These are phyloP conservation scores for Cornus kousa DNA, from an alignment of 148 eudicot genomes.

Conservation along the genomic window DNA sequence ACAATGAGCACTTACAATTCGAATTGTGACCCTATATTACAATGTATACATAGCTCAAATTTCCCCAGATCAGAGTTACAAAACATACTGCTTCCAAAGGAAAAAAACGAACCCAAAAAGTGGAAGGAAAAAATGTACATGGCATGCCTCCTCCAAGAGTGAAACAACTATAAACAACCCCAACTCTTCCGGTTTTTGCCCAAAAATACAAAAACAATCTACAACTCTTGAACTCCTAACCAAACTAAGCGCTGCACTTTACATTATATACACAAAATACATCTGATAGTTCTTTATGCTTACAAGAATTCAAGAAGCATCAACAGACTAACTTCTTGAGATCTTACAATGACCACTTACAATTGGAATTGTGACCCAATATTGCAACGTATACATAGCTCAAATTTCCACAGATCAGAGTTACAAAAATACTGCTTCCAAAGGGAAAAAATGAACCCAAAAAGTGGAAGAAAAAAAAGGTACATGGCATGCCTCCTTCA, in stretches of 20 bases:
- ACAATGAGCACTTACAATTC: background rate
- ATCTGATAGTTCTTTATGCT: background rate
- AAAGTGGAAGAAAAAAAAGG: background rate
- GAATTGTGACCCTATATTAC: background rate
- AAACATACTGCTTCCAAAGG: background rate
- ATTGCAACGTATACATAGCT: too few relatives aligned
- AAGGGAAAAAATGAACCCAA: background rate
- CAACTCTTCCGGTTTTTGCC: background rate
- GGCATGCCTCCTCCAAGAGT: background rate
- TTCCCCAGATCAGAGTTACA: background rate
- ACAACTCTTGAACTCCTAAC: background rate
- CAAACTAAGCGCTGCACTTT: background rate
- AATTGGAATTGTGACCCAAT: background rate
- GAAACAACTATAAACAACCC: constrained; percentile 6
- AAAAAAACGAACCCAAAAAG: background rate
- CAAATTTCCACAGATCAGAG: background rate
- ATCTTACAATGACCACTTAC: background rate
- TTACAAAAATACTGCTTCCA: constrained; percentile 3
- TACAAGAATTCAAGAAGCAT: background rate
- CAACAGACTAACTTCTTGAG: background rate
- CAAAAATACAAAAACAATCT: background rate
- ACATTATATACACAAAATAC: constrained; percentile 8
- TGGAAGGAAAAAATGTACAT: background rate
- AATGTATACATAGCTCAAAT: too few relatives aligned
- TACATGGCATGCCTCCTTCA: background rate